Base-by-base conservation (phyloP, 1,284 basidiomycete genomes). In the Melampsora larici-populina region DNA sequence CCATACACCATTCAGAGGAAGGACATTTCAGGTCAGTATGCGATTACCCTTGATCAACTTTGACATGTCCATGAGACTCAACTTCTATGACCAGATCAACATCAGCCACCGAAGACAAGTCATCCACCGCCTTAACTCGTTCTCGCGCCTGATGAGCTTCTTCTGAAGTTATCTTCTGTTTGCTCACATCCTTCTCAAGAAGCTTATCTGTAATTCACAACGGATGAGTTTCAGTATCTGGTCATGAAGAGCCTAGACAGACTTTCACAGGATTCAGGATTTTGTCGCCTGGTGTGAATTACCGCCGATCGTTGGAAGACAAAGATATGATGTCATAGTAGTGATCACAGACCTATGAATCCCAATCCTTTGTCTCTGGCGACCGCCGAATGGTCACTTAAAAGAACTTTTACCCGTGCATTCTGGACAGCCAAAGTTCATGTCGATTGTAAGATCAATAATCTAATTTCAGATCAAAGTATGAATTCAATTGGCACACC, bases 81-180 rank as follows among this genome's bases (percentile, higher is more conserved):
- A 91, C 92, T 88, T 98, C 95, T 74, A 97, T 87, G 58, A 94
- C 91, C 88, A 97, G 90, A 82, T 96, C 93, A 7, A 90, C 90
- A 80, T 94, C 91, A 55, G 88, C 85, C 79, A 92, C 83, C 29
- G 11, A 86, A 88, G 86, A 85, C 36, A 90, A 81, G 15, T 83
- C 84, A 46, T 85, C 85, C 2, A 92, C 87, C 4, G 89, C 85
- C 13, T 82, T 86, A 21, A 95, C 85, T 48, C 90, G 86, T 43
- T 87, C 89, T 48, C 89, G 86, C 0, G 92, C 91, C 67, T 90
- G 91, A 55, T 90, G 89, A 0, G 92, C 92, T n/a, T 89, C 87
- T 21, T 87, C 85, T 29, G 89, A 88, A 8, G 83, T 82, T n/a
- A 97, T 86, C 69, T 90, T 89, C 15, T 90, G 91, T 85, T 97